A percentile compares a stretch with the other conserved stretches of the same genome.
Conservation (phyloP, 768 basidiomycete genomes). For the Daedalea quercina region DNA sequence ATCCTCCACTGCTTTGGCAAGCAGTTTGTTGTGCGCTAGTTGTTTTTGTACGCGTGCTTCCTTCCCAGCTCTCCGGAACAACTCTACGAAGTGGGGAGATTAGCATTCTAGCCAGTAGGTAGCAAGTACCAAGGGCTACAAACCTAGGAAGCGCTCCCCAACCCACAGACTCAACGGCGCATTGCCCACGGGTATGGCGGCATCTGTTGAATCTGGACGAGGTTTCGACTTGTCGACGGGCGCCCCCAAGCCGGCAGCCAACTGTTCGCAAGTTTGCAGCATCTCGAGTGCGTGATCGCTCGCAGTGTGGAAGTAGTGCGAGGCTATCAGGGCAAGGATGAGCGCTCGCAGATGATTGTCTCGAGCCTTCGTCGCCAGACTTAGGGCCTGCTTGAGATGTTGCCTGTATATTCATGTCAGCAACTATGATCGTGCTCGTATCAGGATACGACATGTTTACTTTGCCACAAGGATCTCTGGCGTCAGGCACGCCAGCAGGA, state of each 20-base stretch:
- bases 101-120: background rate
- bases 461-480: slow-evolving; percentile 57
- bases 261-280: slow-evolving; percentile 59
- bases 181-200: slow-evolving; percentile 39
- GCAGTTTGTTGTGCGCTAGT: slow-evolving; percentile 32
- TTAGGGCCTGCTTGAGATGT: slow-evolving; percentile 54
- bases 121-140: slow-evolving; percentile 14
- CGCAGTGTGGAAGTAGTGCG: slow-evolving; percentile 68
- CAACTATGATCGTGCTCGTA: background rate
- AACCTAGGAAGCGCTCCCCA: slow-evolving; percentile 63
- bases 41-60: slow-evolving; percentile 41
- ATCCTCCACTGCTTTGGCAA: slow-evolving; percentile 15
- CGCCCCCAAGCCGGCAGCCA: slow-evolving; percentile 66
- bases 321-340: slow-evolving; percentile 57
- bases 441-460: slow-evolving; percentile 29
- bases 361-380: slow-evolving; percentile 46
- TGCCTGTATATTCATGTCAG: slow-evolving; percentile 30
- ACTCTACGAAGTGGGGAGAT: slow-evolving; percentile 35
- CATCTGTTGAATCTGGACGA: slow-evolving; percentile 6
- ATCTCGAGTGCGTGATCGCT: slow-evolving; percentile 62
- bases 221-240: slow-evolving; percentile 17
- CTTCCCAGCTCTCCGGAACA: slow-evolving; percentile 53
- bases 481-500: slow-evolving; percentile 42
- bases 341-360: slow-evolving; percentile 74
- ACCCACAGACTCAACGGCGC: slow-evolving; percentile 65